A percentile compares a stretch with the other conserved stretches of the same genome.
Evolutionary conservation across 225 moss, liverwort and hornwort species (phyloP).

Genomic region (Physcomitrium patens): DNA sequence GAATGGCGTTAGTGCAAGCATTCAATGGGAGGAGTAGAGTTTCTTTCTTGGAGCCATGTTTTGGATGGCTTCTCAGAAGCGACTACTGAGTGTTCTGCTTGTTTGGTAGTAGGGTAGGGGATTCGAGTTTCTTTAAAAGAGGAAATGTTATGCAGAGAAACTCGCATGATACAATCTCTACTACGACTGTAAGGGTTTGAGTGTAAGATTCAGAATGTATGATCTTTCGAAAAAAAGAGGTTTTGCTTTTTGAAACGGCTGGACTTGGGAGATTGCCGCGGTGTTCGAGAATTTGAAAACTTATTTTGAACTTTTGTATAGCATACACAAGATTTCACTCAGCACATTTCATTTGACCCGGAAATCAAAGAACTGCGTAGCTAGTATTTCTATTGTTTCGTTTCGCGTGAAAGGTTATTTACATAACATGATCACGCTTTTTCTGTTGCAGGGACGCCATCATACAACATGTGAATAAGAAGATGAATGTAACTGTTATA

Average conservation of each 20-base stretch:
- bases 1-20: too few species aligned
- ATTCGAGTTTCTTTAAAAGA: not conserved
- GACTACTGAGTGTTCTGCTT: not conserved
- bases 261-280: not conserved
- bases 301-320: not conserved
- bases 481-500: slow-evolving; percentile 56
- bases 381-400: not conserved
- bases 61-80: not conserved
- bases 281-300: not conserved
- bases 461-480: slow-evolving; percentile 67
- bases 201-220: too few species aligned
- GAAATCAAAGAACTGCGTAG: not conserved
- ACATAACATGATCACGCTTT: not conserved
- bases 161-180: not conserved
- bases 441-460: slow-evolving; percentile 69
- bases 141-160: slow-evolving; percentile 1
- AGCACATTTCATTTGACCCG: not conserved
- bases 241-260: slow-evolving; percentile 6
- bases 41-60: not conserved
- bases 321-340: slow-evolving; percentile 1
- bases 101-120: not conserved
- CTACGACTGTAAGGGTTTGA: not conserved
- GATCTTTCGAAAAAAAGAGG: not conserved
- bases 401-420: slow-evolving; percentile 5
- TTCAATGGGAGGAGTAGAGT: not conserved